Evolutionary conservation across 768 basidiomycete species (phyloP).

Genomic region (Phlebiopsis gigantea): DNA sequence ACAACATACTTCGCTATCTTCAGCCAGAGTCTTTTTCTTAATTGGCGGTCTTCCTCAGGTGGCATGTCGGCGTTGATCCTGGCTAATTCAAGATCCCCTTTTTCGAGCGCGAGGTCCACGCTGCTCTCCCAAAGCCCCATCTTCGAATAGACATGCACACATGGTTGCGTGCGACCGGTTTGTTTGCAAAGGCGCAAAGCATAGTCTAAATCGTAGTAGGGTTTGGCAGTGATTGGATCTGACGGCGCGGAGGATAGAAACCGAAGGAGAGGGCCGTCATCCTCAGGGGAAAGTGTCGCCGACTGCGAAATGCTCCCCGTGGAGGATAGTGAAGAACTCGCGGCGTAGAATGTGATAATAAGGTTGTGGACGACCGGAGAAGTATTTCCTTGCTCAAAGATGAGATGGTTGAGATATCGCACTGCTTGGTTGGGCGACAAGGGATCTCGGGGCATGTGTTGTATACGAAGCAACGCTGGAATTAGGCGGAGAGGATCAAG

Average conservation of each 20-base stretch:
- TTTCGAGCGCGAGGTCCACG: slow-evolving; percentile 90
- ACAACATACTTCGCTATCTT: slow-evolving; percentile 99
- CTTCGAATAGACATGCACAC: slow-evolving; percentile 95
- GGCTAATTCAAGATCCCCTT: slow-evolving; percentile 92
- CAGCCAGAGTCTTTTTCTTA: slow-evolving; percentile 94
- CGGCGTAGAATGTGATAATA: slow-evolving; percentile 80
- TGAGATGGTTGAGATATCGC: slow-evolving; percentile 79
- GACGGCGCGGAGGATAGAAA: slow-evolving; percentile 81
- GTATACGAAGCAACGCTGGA: slow-evolving; percentile 80
- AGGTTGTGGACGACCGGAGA: slow-evolving; percentile 92
- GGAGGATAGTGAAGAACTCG: slow-evolving; percentile 39
- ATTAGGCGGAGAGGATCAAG: slow-evolving; percentile 83
- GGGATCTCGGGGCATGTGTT: slow-evolving; percentile 68
- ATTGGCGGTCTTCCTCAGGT: slow-evolving; percentile 73
- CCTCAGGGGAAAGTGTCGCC: slow-evolving; percentile 31
- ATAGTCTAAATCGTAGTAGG: slow-evolving; percentile 97
- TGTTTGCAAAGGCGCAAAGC: slow-evolving; percentile 89
- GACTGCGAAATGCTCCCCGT: slow-evolving; percentile 37
- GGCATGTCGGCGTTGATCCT: slow-evolving; percentile 95
- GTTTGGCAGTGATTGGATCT: slow-evolving; percentile 77
- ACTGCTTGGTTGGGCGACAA: slow-evolving; percentile 80
- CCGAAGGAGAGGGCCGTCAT: slow-evolving; percentile 73
- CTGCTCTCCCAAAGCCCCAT: slow-evolving; percentile 97
- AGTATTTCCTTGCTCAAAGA: slow-evolving; percentile 76
- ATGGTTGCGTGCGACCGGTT: slow-evolving; percentile 75